Base-by-base conservation (phyloP, 148 eudicot species). In the Cornus controversa region DNA sequence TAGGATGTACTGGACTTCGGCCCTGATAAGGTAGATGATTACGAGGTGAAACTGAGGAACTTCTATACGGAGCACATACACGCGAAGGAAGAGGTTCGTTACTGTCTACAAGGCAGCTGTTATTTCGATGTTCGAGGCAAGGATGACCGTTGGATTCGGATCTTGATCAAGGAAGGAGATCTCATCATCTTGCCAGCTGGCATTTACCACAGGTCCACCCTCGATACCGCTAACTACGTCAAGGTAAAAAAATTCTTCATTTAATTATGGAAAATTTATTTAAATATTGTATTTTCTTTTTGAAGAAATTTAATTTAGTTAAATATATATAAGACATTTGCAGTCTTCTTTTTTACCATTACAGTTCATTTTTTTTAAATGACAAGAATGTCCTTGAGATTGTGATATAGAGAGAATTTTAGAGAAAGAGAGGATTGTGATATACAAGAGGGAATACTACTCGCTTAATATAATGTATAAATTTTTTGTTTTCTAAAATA, bases 31-130 rank as follows among this genome's bases (percentile, higher is more conserved):
- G 92, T 92, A 82, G 97, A 91, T 23, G 92, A 94, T 75, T 94
- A 94, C 75, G 97, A n/a, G n/a, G 87, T 90, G 86, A 94, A 94
- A 87, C 85, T 92, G 88, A 92, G 84, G 84, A 92, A 87, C 74
- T 94, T 94, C 80, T 94, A 84, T 85, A 91, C 96, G 0, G 98
- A 94, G 86, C 98, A 94, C 83, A 91, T 94, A 11, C 98, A 94
- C 68, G 94, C 82, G 2, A 96, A 92, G 29, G 98, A 94, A 75
- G 98, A 94, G 84, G 92, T 94, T 74, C 97, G 98, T 42, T 94
- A 94, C 78, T 94, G 98, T 80, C 83, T 94, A 82, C 90, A 85
- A 57, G 98, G 98, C 70, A 90, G 96, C 77, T 96, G 98, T 62
- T 94, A 94, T 70, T 94, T 94, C 78, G 98, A 94, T 78, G 96